Percentiles rank a stretch among this genome's conserved stretches.
phyloP scores from a whole-genome alignment of 1,139 yeast species.

The Taphrina betulina region DNA sequence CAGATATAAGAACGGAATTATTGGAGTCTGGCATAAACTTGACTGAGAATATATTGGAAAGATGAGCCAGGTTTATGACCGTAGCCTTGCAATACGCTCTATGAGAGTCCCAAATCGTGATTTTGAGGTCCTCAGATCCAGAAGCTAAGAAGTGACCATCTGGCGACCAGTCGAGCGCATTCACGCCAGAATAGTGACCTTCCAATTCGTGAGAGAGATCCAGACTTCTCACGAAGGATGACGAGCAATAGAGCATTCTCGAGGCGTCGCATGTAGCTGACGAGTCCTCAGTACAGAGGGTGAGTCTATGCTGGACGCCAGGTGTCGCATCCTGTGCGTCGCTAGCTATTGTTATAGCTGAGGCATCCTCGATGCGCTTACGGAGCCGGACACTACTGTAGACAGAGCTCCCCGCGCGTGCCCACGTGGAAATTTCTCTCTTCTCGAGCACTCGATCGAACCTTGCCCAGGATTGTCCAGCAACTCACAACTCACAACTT shows the following conservation, averaged over 20 bases:
- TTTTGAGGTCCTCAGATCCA: slow-evolving; percentile 38
- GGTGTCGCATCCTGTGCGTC: too few relatives aligned
- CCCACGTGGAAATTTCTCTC: too few relatives aligned
- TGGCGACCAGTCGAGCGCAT: slow-evolving; percentile 38
- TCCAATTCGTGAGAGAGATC: slow-evolving; percentile 15
- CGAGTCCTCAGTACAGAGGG: too few relatives aligned
- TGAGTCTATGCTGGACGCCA: too few relatives aligned
- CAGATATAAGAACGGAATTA: slow-evolving; percentile 35
- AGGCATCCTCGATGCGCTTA: too few relatives aligned
- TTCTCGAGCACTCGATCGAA: too few relatives aligned
- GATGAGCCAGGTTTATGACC: slow-evolving; percentile 37
- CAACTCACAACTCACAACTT: too few relatives aligned
- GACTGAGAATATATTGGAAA: slow-evolving; percentile 37
- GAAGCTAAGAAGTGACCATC: slow-evolving; percentile 38
- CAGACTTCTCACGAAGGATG: slow-evolving; percentile 1
- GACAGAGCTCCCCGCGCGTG: too few relatives aligned
- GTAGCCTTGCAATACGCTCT: slow-evolving; percentile 25
- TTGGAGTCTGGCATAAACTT: slow-evolving; percentile 37
- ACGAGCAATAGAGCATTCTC: background rate
- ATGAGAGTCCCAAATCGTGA: slow-evolving; percentile 36
- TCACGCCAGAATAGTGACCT: slow-evolving; percentile 37
- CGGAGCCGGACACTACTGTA: too few relatives aligned
- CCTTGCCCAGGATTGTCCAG: too few relatives aligned
- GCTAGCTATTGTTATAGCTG: too few relatives aligned
- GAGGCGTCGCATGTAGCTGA: background rate